Evolutionary conservation across 192 early-diverging fungal species (phyloP).

Genomic region (Funneliformis mosseae): DNA sequence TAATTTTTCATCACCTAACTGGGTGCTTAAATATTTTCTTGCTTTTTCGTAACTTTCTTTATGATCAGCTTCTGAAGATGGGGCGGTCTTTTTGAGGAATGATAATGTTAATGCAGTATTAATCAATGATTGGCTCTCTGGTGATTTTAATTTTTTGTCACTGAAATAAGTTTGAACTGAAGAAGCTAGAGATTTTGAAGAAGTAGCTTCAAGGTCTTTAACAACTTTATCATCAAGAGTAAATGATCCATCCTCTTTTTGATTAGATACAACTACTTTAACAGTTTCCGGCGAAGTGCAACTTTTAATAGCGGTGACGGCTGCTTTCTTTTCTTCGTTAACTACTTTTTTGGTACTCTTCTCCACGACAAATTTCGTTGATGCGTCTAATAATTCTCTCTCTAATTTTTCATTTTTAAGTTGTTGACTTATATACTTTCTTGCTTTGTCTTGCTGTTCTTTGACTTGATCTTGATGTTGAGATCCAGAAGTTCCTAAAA

Average conservation of each 20-base stretch:
- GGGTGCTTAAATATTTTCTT: neutral
- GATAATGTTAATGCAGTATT: neutral
- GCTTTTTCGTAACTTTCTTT: neutral
- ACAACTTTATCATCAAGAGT: too few relatives aligned
- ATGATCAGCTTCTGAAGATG: neutral
- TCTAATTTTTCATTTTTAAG: neutral
- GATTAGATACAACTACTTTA: too few relatives aligned
- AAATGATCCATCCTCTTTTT: too few relatives aligned
- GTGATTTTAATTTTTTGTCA: neutral
- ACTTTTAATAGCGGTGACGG: neutral
- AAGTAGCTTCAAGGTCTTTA: too few relatives aligned
- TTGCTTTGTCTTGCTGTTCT: neutral
- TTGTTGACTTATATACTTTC: neutral
- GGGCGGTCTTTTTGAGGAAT: neutral
- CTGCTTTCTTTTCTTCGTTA: neutral
- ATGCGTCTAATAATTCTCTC: neutral
- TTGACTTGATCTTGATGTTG: neutral
- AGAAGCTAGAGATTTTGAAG: too few relatives aligned
- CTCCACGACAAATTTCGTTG: neutral
- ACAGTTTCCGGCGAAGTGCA: neutral
- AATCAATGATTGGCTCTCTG: too few relatives aligned
- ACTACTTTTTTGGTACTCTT: neutral
- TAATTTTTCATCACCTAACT: neutral
- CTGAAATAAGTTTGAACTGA: too few relatives aligned
- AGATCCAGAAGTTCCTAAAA: neutral